These are phyloP conservation scores for Aurifilum marmelostoma DNA, from an alignment of 2,329 filamentous ascomycete species.

Conservation along the genomic window DNA sequence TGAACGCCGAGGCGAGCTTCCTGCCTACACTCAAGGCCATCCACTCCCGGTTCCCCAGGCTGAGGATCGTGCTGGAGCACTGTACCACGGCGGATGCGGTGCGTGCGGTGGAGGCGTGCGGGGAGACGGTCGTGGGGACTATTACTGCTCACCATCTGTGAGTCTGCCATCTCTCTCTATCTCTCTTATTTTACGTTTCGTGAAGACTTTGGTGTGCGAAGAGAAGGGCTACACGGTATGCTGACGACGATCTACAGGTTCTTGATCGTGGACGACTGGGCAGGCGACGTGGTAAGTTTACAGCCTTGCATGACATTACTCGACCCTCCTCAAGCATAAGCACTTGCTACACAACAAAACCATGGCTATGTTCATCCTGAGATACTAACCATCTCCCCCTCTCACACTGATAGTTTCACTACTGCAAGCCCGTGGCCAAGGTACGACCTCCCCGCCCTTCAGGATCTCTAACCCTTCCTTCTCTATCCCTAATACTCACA, in stretches of 20 bases:
- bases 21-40: slow-evolving; percentile 77
- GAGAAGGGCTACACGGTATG: not conserved
- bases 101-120: slow-evolving; percentile 75
- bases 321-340: not conserved
- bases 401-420: slow-evolving; percentile 56
- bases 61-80: slow-evolving; percentile 78
- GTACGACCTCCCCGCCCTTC: slow-evolving; percentile 37
- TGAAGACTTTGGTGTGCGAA: not conserved
- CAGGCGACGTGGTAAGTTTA: slow-evolving; percentile 55
- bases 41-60: slow-evolving; percentile 72
- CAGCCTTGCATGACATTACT: slow-evolving; percentile 12
- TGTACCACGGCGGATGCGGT: slow-evolving; percentile 85
- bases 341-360: slow-evolving; percentile 36
- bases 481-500: too few species aligned
- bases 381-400: slow-evolving; percentile 3
- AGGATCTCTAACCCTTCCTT: not conserved
- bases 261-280: slow-evolving; percentile 73
- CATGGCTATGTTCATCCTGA: too few species aligned
- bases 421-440: slow-evolving; percentile 71
- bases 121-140: slow-evolving; percentile 73
- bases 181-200: too few species aligned
- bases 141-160: slow-evolving; percentile 86
- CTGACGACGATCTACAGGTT: slow-evolving; percentile 34
- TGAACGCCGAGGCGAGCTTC: slow-evolving; percentile 77
- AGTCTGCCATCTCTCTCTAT: not conserved